A percentile compares a stretch with the other conserved stretches of the same genome.
Evolutionary conservation across 208 protist genomes (phyloP).

Genomic region (Trypanosoma avium): DNA sequence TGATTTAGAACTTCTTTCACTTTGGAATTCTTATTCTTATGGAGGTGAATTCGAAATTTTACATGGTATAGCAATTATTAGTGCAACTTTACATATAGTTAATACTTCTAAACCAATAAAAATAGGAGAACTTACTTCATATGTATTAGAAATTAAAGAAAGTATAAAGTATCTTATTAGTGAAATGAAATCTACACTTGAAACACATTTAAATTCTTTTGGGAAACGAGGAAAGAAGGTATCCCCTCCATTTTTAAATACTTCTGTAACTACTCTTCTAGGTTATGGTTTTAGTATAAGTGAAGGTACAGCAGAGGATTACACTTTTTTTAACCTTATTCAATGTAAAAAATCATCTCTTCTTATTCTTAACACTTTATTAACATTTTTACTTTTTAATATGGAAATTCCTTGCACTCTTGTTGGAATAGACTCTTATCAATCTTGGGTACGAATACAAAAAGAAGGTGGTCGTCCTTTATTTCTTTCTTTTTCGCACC

Average conservation of each 20-base stretch:
- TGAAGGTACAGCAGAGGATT: conserved; percentile 42
- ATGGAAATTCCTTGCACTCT: conserved; percentile 33
- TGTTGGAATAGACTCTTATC: conserved; percentile 37
- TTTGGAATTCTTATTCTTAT: conserved; percentile 36
- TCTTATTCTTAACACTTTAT: conserved; percentile 50
- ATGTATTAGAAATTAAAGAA: background rate
- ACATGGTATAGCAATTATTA: conserved; percentile 41
- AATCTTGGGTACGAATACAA: conserved; percentile 47
- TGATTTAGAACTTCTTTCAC: conserved; percentile 42
- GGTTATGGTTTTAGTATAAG: conserved; percentile 24
- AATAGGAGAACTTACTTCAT: background rate
- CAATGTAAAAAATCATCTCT: conserved; percentile 30
- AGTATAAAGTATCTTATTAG: background rate
- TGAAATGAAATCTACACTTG: conserved; percentile 16
- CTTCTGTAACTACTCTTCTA: background rate
- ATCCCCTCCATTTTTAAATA: background rate
- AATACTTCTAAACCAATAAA: conserved; percentile 7
- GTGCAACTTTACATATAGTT: conserved; percentile 33
- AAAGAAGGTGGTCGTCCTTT: conserved; percentile 1
- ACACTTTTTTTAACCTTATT: conserved; percentile 34
- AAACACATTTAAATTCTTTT: background rate
- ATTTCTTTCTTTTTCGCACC: conserved; percentile 44
- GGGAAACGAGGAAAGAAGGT: background rate
- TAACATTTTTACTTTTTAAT: conserved; percentile 34
- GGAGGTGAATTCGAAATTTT: conserved; percentile 39